A percentile compares a stretch with the other conserved stretches of the same genome.
phyloP scores from a whole-genome alignment of 2,329 filamentous ascomycete species.

The Phaeomoniella chlamydospora region DNA sequence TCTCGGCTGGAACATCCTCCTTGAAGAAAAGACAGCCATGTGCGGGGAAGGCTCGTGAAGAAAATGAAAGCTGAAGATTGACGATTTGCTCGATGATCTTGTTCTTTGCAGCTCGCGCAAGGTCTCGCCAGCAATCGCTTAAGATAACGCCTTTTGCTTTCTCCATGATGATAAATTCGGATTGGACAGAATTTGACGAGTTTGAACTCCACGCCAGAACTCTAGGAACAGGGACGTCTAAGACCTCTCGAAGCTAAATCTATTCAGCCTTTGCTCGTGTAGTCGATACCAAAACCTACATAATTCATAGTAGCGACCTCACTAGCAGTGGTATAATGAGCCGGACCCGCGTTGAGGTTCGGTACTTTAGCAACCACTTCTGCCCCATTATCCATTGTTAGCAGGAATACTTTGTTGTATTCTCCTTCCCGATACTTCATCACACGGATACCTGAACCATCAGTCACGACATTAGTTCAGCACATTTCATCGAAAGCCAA shows the following conservation, averaged over 20 bases:
- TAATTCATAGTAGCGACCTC: constrained; percentile 12
- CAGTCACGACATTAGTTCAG: neutral
- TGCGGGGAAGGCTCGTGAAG: neutral
- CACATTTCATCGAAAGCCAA: neutral
- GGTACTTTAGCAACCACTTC: constrained; percentile 10
- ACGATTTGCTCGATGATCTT: neutral
- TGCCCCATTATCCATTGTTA: constrained; percentile 9
- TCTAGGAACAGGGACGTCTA: neutral
- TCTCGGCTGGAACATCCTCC: neutral
- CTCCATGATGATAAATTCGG: neutral
- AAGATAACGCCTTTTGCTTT: neutral
- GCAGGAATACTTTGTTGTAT: constrained; percentile 10
- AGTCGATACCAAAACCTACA: constrained; percentile 2
- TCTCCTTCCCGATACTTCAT: constrained; percentile 9
- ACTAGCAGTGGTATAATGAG: constrained; percentile 8
- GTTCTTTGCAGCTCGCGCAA: neutral
- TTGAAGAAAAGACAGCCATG: neutral
- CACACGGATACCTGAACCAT: neutral
- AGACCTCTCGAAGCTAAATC: neutral
- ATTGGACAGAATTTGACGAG: neutral
- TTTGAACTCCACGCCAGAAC: neutral
- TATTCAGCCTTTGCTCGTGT: neutral
- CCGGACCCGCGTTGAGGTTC: constrained; percentile 10
- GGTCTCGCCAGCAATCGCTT: neutral
- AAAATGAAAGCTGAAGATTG: neutral